A percentile compares a stretch with the other conserved stretches of the same genome.
Conservation (phyloP, 495 filamentous ascomycete genomes). For the Niebla homalea region DNA sequence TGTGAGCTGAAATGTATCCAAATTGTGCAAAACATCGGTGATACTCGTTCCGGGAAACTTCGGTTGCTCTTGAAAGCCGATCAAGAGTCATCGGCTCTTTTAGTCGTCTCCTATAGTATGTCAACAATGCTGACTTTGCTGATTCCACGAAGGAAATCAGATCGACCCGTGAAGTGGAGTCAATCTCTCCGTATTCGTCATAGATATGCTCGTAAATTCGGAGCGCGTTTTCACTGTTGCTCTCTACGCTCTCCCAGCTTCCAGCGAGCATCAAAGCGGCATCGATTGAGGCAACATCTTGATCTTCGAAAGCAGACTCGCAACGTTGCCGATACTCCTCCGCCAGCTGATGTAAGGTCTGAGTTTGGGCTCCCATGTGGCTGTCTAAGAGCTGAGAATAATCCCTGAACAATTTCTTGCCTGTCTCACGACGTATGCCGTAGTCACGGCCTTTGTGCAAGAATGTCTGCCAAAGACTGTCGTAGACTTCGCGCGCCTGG, state of each 20-base stretch:
- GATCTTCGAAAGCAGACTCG: constrained; percentile 35
- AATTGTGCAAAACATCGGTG: constrained; percentile 33
- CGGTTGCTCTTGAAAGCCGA: constrained; percentile 32
- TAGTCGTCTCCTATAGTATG: constrained; percentile 21
- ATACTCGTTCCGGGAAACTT: constrained; percentile 36
- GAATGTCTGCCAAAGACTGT: not conserved
- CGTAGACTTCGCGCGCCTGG: not conserved
- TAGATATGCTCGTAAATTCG: constrained; percentile 39
- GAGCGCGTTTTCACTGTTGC: constrained; percentile 37
- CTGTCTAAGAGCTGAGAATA: not conserved
- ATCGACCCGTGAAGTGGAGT: not conserved
- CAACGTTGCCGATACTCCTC: constrained; percentile 37
- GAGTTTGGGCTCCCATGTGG: not conserved
- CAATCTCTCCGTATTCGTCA: not conserved
- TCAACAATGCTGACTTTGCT: constrained; percentile 14
- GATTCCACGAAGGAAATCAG: not conserved
- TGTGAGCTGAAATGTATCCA: constrained; percentile 38
- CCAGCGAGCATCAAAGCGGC: constrained; percentile 39
- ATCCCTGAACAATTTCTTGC: not conserved
- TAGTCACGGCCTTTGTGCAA: not conserved
- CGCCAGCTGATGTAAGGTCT: not conserved
- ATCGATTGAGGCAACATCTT: constrained; percentile 32
- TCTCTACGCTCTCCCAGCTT: constrained; percentile 35
- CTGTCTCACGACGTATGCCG: not conserved
- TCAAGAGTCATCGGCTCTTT: constrained; percentile 26